Conservation (phyloP, 768 basidiomycete genomes). For the Galerina marginata region DNA sequence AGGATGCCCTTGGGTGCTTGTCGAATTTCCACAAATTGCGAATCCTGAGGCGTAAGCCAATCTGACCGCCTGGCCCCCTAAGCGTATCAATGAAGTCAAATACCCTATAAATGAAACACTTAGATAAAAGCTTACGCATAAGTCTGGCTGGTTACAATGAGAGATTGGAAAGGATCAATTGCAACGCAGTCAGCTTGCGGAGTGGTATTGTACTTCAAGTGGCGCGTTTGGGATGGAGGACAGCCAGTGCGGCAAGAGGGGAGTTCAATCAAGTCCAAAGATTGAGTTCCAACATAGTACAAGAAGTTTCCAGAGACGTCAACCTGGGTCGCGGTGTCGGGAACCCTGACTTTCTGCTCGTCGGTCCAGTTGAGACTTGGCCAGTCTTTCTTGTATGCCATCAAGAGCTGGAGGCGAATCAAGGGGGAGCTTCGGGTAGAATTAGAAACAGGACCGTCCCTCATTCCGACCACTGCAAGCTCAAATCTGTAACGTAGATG, state of each 20-base stretch:
- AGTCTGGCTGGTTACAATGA: conserved; percentile 50
- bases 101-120: neutral
- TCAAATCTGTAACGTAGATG: conserved; percentile 56
- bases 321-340: conserved; percentile 39
- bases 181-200: conserved; percentile 48
- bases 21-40: conserved; percentile 61
- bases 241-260: conserved; percentile 53
- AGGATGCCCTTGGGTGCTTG: conserved; percentile 53
- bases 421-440: conserved; percentile 38
- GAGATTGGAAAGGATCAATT: conserved; percentile 49
- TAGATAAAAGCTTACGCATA: conserved; percentile 37
- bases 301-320: conserved; percentile 53
- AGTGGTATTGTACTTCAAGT: conserved; percentile 49
- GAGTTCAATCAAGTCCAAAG: conserved; percentile 52
- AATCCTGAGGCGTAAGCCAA: conserved; percentile 54
- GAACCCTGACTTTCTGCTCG: conserved; percentile 48
- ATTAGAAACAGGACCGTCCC: conserved; percentile 50
- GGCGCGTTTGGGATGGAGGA: conserved; percentile 48
- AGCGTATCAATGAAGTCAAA: conserved; percentile 14
- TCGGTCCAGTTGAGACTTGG: conserved; percentile 52
- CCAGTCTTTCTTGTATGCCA: conserved; percentile 54
- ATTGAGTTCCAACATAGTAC: conserved; percentile 47
- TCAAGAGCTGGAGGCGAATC: conserved; percentile 50
- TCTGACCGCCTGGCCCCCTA: conserved; percentile 45
- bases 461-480: conserved; percentile 54